phyloP scores from a whole-genome alignment of 306 rosid genomes.

The Fragaria vesca region DNA sequence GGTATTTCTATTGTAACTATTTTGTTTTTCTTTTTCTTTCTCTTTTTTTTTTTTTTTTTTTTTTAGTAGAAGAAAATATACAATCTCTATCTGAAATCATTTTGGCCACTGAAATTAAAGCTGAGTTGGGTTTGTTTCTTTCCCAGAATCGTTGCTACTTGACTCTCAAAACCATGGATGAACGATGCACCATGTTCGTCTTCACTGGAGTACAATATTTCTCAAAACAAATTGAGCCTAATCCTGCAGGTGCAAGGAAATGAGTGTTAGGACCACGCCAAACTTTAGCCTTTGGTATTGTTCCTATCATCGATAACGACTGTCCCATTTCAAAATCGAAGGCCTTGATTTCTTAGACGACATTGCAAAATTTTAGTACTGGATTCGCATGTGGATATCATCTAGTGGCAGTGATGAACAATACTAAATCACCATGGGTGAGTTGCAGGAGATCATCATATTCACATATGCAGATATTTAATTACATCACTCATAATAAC shows the following conservation, averaged over 20 bases:
- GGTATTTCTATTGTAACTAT: too few species aligned
- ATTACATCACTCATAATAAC: neutral
- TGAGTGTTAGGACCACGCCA: slow-evolving; percentile 43
- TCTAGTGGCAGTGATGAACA: slow-evolving; percentile 28
- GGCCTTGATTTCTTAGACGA: slow-evolving; percentile 35
- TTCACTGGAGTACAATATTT: slow-evolving; percentile 31
- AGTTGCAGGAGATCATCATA: slow-evolving; percentile 14
- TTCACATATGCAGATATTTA: neutral
- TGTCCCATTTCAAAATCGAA: slow-evolving; percentile 45
- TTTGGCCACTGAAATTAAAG: slow-evolving; percentile 16
- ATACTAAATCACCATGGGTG: neutral
- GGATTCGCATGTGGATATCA: slow-evolving; percentile 13
- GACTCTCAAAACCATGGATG: slow-evolving; percentile 30
- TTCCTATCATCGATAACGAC: slow-evolving; percentile 61
- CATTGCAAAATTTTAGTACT: slow-evolving; percentile 7
- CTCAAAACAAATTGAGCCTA: slow-evolving; percentile 13
- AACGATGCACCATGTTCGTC: slow-evolving; percentile 7
- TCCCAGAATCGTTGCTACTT: slow-evolving; percentile 18
- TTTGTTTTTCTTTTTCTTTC: neutral
- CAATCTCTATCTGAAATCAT: slow-evolving; percentile 27
- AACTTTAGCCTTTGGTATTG: slow-evolving; percentile 55
- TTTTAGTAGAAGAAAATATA: neutral
- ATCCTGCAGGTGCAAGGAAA: slow-evolving; percentile 25
- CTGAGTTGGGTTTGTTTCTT: slow-evolving; percentile 32
- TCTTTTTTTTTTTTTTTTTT: neutral